Base-by-base conservation (phyloP, 2,329 filamentous ascomycete genomes). In the Fusarium fracticaudum region DNA sequence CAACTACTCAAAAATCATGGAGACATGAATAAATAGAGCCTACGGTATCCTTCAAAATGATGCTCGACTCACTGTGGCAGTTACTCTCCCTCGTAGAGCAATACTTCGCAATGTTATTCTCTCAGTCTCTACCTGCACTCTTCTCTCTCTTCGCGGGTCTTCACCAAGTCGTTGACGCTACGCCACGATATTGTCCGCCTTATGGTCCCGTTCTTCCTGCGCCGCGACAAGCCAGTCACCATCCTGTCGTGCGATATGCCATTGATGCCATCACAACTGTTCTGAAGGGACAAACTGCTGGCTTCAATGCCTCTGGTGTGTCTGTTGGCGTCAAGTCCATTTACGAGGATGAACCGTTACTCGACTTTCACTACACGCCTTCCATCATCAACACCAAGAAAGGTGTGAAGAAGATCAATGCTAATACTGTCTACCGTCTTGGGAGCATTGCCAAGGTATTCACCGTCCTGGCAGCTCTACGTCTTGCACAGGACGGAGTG, bases 381-480 rank as follows among this genome's bases (percentile, higher is more conserved):
- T 3, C 66, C 0, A 8, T 10, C 6, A 8, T 29, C 0, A 48
- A 60, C 2, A 26, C 14, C 0, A 43, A 50, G 7, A 2, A 7
- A 24, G 66, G 66, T 20, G 41, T 38, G 4, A 37, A 18, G 22
- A 45, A 44, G 3, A 26, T 69, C 2, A 6, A 54, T 12, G 8
- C 41, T 0, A 40, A 15, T 22, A 69, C 63, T 0, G 31, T 55
- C 5, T 69, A 69, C 29, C 66, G 63, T 20, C 40, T 69, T n/a
- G 54, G 66, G 38, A 69, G 66, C 6, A 66, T 67, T 12, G 40
- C 63, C 15, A 69, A 69, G 14, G 63, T 69, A 0, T 69, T 61
- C 10, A 55, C 66, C 0, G 47, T 69, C 0, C 8, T 69, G 4
- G 63, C 47, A 1, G 66, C 54, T 8, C 10, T 69, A 1, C 26